Evolutionary conservation across 352 stramenopile species (phyloP).

Genomic region (Aphanomyces stellatus): DNA sequence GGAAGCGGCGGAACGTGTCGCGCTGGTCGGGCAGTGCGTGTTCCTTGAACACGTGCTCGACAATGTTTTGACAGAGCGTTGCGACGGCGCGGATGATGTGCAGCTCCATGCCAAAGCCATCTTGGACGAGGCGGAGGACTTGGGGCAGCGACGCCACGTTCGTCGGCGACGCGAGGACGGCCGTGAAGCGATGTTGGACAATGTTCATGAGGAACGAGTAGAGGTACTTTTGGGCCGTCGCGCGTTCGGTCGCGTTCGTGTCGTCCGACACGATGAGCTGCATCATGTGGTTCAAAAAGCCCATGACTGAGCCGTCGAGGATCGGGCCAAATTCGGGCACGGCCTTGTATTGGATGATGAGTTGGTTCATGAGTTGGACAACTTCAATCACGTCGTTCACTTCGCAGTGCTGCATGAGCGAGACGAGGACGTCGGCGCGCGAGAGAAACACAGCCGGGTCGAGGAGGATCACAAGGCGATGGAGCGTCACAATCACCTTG

Average conservation of each 20-base stretch:
- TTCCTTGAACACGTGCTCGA: slow-evolving; percentile 48
- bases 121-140: slow-evolving; percentile 54
- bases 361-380: slow-evolving; percentile 73
- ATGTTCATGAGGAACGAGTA: slow-evolving; percentile 75
- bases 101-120: slow-evolving; percentile 54
- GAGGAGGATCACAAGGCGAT: slow-evolving; percentile 64
- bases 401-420: slow-evolving; percentile 55
- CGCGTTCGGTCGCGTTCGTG: slow-evolving; percentile 45
- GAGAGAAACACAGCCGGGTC: slow-evolving; percentile 25
- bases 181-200: slow-evolving; percentile 53
- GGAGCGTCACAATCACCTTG: slow-evolving; percentile 75
- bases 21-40: slow-evolving; percentile 4
- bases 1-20: slow-evolving; percentile 28
- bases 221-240: slow-evolving; percentile 71
- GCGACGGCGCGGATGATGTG: slow-evolving; percentile 71
- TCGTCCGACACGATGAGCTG: slow-evolving; percentile 38
- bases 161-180: slow-evolving; percentile 51
- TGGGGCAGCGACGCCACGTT: slow-evolving; percentile 59
- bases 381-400: slow-evolving; percentile 63
- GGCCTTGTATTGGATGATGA: slow-evolving; percentile 80
- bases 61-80: slow-evolving; percentile 33
- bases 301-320: slow-evolving; percentile 51
- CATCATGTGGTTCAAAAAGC: slow-evolving; percentile 68
- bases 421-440: slow-evolving; percentile 49
- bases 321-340: slow-evolving; percentile 44